Base-by-base conservation (phyloP, 2,329 filamentous ascomycete genomes). In the Xylaria polymorpha region DNA sequence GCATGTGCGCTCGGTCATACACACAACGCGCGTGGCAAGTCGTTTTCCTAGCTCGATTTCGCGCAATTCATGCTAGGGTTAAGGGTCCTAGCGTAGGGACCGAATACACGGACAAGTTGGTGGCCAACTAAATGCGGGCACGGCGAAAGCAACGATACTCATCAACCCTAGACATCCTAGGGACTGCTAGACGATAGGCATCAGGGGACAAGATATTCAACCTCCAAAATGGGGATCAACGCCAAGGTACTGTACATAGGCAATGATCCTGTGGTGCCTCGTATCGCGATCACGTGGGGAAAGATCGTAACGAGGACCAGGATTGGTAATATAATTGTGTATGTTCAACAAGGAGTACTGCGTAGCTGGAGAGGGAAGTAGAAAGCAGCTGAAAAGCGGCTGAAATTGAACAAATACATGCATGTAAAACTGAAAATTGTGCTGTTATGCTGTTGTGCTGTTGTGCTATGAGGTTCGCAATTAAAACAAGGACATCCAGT, bases 311-410 rank as follows among this genome's bases (percentile, higher is more conserved):
- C 8, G 32, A 46, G 32, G 10, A 46, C 51, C 35, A 55, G 68
- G 68, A 71, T 50, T 70, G 67, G 64, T 72, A 72, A 73, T 71
- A 67, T 66, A 70, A 67, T 72, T 70, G 69, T 71, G 64, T 50
- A 67, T 73, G 72, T 73, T 73, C 69, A 73, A 72, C 72, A 73
- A 63, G 46, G 46, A 59, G 57, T 53, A 64, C 60, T 41, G 5
- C 1, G n/a, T 39, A 35, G 14, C 25, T 44, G 32, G 46, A 48
- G 22, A 62, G 5, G 18, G 50, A 4, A 35, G 37, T 15, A n/a
- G 14, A 43, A 25, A 29, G 39, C 22, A 18, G 25, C 39, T 51
- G 41, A 56, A 43, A 25, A 29, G 39, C 22, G 25, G 25, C 39
- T 51, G 41, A 56, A 56, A 25, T 58, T 9, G 37, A 41, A 29